Evolutionary conservation across 768 basidiomycete species (phyloP).

Genomic region (Boletus sp.): DNA sequence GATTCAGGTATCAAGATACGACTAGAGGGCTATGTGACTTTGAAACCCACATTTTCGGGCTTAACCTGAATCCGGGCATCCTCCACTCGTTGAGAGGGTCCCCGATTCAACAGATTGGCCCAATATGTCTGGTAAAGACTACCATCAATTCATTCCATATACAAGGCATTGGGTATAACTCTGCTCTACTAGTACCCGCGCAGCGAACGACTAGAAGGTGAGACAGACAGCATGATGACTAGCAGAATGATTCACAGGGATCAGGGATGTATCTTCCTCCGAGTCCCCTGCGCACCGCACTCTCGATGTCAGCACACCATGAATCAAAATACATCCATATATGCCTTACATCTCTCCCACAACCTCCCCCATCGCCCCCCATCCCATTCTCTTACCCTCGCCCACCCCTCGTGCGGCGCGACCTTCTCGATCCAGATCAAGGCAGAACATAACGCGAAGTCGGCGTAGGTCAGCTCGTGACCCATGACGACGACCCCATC

Average conservation of each 20-base stretch:
- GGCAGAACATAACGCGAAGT: conserved; percentile 70
- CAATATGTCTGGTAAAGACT: background rate
- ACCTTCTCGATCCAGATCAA: conserved; percentile 74
- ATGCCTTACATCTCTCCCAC: conserved; percentile 58
- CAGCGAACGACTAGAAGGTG: background rate
- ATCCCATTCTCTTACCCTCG: conserved; percentile 66
- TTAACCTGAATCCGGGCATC: too few species aligned
- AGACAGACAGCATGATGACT: background rate
- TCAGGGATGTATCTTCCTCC: background rate
- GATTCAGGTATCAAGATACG: too few species aligned
- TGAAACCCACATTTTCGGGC: too few species aligned
- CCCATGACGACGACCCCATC: conserved; percentile 66
- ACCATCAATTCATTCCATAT: background rate
- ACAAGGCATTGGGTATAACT: background rate
- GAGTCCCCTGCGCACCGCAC: background rate
- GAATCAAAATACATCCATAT: conserved; percentile 63
- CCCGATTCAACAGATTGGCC: background rate
- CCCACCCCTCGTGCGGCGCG: conserved; percentile 74
- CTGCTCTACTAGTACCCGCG: background rate
- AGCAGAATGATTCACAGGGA: background rate
- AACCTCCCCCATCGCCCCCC: conserved; percentile 64
- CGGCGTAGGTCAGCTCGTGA: conserved; percentile 64
- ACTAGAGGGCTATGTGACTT: too few species aligned
- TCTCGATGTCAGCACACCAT: background rate
- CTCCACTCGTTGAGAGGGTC: background rate